phyloP scores from a whole-genome alignment of 306 rosid species.

The Cucurbita argyrosperma region DNA sequence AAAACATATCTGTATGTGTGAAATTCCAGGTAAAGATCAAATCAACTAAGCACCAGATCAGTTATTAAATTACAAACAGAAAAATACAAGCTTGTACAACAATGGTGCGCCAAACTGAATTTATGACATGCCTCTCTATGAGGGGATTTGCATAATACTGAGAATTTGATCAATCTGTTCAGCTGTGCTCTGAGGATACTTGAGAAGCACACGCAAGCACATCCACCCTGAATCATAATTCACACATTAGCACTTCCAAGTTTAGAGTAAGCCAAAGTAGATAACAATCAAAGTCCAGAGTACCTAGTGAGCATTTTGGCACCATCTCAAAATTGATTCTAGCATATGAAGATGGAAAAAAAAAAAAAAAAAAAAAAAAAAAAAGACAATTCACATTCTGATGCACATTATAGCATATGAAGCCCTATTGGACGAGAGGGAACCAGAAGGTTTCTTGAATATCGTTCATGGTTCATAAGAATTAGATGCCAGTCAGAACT shows the following conservation, averaged over 20 bases:
- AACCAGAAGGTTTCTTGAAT: background rate
- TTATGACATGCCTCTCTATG: background rate
- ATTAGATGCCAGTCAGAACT: background rate
- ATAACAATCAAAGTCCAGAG: background rate
- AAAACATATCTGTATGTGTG: background rate
- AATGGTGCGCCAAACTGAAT: slow-evolving; percentile 6
- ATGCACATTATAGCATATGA: background rate
- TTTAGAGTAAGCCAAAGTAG: background rate
- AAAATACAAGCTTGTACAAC: slow-evolving; percentile 10
- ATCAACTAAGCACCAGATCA: background rate
- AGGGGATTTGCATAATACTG: background rate
- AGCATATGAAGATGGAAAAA: no score
- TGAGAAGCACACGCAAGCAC: background rate
- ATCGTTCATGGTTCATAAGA: background rate
- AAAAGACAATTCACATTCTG: background rate
- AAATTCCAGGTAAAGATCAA: slow-evolving; percentile 4
- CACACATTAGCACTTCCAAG: background rate
- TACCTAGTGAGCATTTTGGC: background rate
- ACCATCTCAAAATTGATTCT: background rate
- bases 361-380: no score
- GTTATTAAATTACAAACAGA: slow-evolving; percentile 7
- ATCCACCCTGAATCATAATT: background rate
- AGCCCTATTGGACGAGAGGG: background rate
- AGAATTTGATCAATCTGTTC: background rate
- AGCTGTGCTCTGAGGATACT: background rate